Evolutionary conservation across 768 basidiomycete genomes (phyloP), one percentile per base, ranked within the genome.

Genomic region (Pisolithus marmoratus): DNA sequence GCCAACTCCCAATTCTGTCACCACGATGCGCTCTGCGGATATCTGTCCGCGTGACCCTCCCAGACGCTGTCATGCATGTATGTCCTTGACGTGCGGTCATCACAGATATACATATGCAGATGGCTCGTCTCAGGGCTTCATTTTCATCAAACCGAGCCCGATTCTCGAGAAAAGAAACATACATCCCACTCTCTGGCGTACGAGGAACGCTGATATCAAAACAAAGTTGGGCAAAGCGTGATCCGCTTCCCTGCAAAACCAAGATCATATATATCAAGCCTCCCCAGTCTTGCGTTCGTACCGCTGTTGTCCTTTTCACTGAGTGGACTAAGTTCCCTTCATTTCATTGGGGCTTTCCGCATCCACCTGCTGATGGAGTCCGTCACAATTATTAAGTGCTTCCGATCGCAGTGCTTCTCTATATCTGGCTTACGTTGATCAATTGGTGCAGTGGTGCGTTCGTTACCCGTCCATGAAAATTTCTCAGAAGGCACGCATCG

Each of bases 1-100:
- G 27, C 56, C 45, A 50, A 48, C 47, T 54, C 48, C 57, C 51
- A 27, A 46, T 58, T 48, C 38, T 49, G 50, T 43, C 37, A 34
- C 49, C 36, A 42, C 40, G 38, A 44, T 52, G 40, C 20, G 8
- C 40, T 54, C 36, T 36, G 52, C 47, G 40, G 37, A 24, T 38
- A 40, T 48, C 40, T 19, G 48, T 46, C 52, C 23, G 31, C 38
- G 22, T 45, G 43, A 50, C 40, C 42, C 20, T 6, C 38, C 43
- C 38, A 42, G 52, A 37, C 50, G 38, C 38, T 53, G 46, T 45
- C 43, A 45, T 24, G 15, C 7, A 24, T 23, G 42, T 43, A n/a
- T n/a, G 9, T 43, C 42, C 8, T 45, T 45, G 43, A 27, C 43
- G n/a, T 45, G 43, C 29, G 43, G 43, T 26, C 43, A 23, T 53